Evolutionary conservation across 176 grass and related monocot species (phyloP).

Genomic region (Aegilops speltoides): DNA sequence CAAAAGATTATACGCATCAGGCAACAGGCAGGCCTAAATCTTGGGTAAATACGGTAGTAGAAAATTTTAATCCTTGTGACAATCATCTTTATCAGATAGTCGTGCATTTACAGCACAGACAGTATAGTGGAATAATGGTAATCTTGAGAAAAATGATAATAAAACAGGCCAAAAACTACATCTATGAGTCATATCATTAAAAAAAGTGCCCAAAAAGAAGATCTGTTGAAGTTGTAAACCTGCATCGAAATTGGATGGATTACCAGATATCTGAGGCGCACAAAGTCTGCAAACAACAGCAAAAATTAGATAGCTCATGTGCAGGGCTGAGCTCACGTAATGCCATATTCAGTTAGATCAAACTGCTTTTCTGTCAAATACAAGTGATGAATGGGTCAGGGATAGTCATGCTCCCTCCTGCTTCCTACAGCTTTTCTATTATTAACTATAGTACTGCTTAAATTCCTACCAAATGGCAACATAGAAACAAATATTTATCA

Average conservation of each 20-base stretch:
- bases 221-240: not conserved
- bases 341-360: not conserved
- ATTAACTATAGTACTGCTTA: not conserved
- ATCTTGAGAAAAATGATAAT: not conserved
- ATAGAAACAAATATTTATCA: not conserved
- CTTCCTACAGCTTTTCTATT: not conserved
- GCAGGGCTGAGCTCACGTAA: not conserved
- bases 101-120: not conserved
- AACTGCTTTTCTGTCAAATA: not conserved
- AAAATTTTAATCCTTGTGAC: not conserved
- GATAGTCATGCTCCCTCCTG: not conserved
- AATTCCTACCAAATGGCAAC: constrained; percentile 2
- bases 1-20: not conserved
- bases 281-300: constrained; percentile 1
- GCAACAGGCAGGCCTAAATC: not conserved
- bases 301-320: not conserved
- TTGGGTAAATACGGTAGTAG: not conserved
- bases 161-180: constrained; percentile 9
- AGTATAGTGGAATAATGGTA: not conserved
- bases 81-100: constrained; percentile 4
- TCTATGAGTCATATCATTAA: not conserved
- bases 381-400: not conserved
- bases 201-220: not conserved
- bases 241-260: not conserved
- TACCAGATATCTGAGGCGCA: not conserved